A percentile compares a stretch with the other conserved stretches of the same genome.
phyloP scores from a whole-genome alignment of 805 yeast genomes.

The Candida michaelii region DNA sequence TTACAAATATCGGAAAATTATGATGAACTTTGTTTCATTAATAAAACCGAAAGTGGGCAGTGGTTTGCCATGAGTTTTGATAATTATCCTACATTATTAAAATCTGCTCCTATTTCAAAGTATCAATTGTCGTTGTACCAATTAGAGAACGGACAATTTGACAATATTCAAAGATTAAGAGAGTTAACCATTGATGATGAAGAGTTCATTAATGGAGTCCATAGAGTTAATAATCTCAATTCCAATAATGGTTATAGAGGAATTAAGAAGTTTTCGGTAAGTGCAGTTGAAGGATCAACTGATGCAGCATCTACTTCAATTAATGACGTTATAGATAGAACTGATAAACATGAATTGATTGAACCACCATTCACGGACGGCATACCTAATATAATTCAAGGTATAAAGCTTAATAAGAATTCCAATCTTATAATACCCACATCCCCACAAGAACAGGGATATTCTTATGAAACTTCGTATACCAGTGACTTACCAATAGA shows the following conservation, averaged over 20 bases:
- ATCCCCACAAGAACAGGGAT: slow-evolving; percentile 11
- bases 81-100: slow-evolving; percentile 78
- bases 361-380: neutral
- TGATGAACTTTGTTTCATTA: slow-evolving; percentile 53
- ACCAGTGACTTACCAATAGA: slow-evolving; percentile 5
- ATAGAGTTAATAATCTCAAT: slow-evolving; percentile 28
- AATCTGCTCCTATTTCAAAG: slow-evolving; percentile 72
- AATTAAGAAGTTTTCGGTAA: slow-evolving; percentile 27
- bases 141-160: slow-evolving; percentile 17
- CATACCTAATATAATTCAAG: slow-evolving; percentile 34
- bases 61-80: slow-evolving; percentile 87
- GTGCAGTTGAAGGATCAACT: slow-evolving; percentile 16
- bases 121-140: slow-evolving; percentile 47
- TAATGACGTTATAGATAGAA: neutral
- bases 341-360: slow-evolving; percentile 1
- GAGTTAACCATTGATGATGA: slow-evolving; percentile 9
- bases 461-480: neutral
- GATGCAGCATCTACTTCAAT: neutral
- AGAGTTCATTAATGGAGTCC: slow-evolving; percentile 34
- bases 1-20: slow-evolving; percentile 22
- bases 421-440: slow-evolving; percentile 7
- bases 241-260: slow-evolving; percentile 38
- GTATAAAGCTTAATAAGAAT: slow-evolving; percentile 30
- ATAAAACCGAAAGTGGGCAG: slow-evolving; percentile 60
- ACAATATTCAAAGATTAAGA: slow-evolving; percentile 12